Percentiles rank a stretch among this genome's conserved stretches.
Conservation (phyloP, 129 eudicot species). For the Kitagawia praeruptora region DNA sequence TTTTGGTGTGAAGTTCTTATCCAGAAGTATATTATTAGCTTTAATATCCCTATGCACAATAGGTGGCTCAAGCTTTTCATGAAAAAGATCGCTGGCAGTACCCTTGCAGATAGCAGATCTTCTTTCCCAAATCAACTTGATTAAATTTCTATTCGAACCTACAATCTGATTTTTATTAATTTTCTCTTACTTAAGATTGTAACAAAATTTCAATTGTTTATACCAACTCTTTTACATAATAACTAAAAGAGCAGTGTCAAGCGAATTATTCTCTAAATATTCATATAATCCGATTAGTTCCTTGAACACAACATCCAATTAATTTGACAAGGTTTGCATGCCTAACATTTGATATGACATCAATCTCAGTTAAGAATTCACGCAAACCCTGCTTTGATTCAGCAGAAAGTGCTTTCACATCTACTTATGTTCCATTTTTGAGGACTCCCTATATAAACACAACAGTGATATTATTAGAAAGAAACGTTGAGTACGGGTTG, state of each 20-base stretch:
- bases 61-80: constrained; percentile 83
- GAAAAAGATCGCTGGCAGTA: constrained; percentile 87
- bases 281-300: constrained; percentile 44
- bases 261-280: constrained; percentile 62
- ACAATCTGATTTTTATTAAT: not conserved
- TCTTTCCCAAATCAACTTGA: constrained; percentile 53
- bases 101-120: constrained; percentile 76
- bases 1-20: constrained; percentile 63
- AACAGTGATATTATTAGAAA: not conserved
- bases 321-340: constrained; percentile 81
- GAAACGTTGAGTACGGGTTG: not conserved
- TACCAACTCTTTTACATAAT: not conserved
- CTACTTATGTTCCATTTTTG: constrained; percentile 61
- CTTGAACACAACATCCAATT: constrained; percentile 82
- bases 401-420: constrained; percentile 74
- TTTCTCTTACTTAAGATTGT: not conserved
- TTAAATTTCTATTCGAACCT: constrained; percentile 40
- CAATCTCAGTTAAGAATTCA: constrained; percentile 79
- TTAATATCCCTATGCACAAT: constrained; percentile 89
- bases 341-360: constrained; percentile 65
- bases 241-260: constrained; percentile 40
- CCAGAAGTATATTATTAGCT: constrained; percentile 90
- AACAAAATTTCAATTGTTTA: not conserved
- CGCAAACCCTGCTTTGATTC: constrained; percentile 83
- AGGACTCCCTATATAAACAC: constrained; percentile 54